These are phyloP conservation scores for Danielia reshetovae DNA, from an alignment of 805 yeast genomes.

Conservation along the genomic window DNA sequence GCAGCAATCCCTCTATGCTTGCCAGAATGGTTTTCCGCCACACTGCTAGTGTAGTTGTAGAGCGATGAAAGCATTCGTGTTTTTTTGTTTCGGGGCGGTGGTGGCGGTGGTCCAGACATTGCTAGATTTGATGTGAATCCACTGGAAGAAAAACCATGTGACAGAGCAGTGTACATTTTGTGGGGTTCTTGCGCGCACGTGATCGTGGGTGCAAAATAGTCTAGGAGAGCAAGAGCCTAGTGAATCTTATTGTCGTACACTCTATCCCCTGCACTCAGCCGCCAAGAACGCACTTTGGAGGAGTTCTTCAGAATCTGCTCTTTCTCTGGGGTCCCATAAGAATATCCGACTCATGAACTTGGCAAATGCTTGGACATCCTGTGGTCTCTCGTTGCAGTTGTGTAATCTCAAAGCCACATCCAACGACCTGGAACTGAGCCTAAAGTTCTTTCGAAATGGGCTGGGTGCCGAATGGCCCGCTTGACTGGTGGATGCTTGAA, in stretches of 20 bases:
- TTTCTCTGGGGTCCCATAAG: conserved; percentile 29
- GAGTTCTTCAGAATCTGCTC: conserved; percentile 8
- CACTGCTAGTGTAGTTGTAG: conserved; percentile 22
- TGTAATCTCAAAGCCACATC: conserved; percentile 27
- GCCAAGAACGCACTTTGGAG: neutral
- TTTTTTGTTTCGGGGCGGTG: conserved; percentile 1
- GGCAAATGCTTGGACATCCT: conserved; percentile 17
- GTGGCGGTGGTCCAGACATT: conserved; percentile 1
- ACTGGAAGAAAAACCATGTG: too few relatives aligned
- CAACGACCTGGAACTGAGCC: conserved; percentile 25
- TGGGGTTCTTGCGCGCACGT: too few relatives aligned
- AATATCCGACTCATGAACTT: conserved; percentile 28
- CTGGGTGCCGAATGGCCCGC: conserved; percentile 3
- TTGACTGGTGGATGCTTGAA: conserved; percentile 13
- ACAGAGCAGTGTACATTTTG: too few relatives aligned
- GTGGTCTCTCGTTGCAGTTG: conserved; percentile 11
- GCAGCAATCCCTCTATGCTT: conserved; percentile 33
- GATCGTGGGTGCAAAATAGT: neutral
- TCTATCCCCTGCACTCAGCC: too few relatives aligned
- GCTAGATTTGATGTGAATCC: too few relatives aligned
- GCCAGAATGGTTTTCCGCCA: conserved; percentile 24
- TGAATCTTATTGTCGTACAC: too few relatives aligned
- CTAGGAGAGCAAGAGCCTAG: neutral
- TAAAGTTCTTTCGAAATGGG: conserved; percentile 20
- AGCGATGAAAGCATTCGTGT: conserved; percentile 13